Percentiles rank a stretch among this genome's conserved stretches.
Conservation (phyloP, 345 rosid species). For the Citrus inodora region DNA sequence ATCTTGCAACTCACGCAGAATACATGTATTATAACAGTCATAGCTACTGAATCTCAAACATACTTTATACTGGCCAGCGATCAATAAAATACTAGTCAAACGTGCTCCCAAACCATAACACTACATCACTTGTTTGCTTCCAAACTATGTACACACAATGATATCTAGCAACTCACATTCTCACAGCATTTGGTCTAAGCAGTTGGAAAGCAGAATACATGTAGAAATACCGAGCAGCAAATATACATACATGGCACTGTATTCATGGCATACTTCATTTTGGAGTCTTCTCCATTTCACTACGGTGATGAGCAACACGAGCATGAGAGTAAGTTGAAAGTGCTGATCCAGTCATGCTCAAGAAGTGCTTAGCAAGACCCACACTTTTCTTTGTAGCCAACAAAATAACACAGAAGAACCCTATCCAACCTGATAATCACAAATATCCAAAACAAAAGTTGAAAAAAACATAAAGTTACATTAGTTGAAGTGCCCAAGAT, state of each 20-base stretch:
- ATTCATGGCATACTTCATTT: constrained; percentile 16
- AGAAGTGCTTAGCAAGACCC: constrained; percentile 59
- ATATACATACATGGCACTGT: background rate
- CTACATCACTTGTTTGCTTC: no score
- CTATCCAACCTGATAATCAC: constrained; percentile 75
- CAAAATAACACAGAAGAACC: constrained; percentile 73
- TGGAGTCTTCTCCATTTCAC: constrained; percentile 14
- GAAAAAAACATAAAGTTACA: background rate
- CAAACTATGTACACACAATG: background rate
- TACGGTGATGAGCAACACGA: constrained; percentile 21
- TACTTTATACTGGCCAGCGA: background rate
- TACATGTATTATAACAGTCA: background rate
- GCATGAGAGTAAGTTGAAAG: constrained; percentile 47
- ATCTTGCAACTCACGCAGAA: background rate
- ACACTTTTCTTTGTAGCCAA: constrained; percentile 57
- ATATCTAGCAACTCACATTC: background rate
- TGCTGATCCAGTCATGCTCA: constrained; percentile 53
- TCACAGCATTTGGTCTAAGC: background rate
- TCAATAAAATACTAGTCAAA: background rate
- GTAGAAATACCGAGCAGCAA: background rate
- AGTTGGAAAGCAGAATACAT: background rate
- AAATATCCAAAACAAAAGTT: constrained; percentile 1
- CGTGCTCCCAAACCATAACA: background rate
- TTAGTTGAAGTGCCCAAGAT: background rate
- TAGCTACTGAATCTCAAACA: background rate